Percentiles rank a stretch among this genome's conserved stretches.
These are phyloP conservation scores for Gaeumannomyces sp. DNA, from an alignment of 2,329 filamentous ascomycete species.

Conservation along the genomic window DNA sequence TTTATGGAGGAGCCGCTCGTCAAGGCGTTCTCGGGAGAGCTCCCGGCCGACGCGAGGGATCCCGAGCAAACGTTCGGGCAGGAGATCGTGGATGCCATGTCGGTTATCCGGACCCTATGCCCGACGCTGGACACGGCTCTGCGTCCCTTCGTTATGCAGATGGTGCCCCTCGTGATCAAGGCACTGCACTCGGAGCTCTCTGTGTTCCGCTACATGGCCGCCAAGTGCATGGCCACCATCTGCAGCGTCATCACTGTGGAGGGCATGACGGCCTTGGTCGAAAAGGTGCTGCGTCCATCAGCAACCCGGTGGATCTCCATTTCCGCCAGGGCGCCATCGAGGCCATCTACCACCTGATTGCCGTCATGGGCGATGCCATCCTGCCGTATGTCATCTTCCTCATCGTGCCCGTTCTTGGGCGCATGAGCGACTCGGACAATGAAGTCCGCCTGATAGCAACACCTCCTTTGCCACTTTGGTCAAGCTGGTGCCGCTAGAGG, in stretches of 20 bases:
- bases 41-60: constrained; percentile 68
- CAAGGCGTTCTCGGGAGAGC: constrained; percentile 63
- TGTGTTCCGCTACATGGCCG: constrained; percentile 91
- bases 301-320: constrained; percentile 80
- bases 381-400: constrained; percentile 98
- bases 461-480: constrained; percentile 96
- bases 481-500: constrained; percentile 93
- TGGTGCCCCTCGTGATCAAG: constrained; percentile 81
- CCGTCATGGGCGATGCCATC: constrained; percentile 95
- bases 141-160: constrained; percentile 71
- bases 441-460: constrained; percentile 92
- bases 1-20: constrained; percentile 79
- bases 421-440: constrained; percentile 98
- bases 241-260: constrained; percentile 95
- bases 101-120: constrained; percentile 84
- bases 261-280: constrained; percentile 92
- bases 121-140: constrained; percentile 77
- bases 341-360: constrained; percentile 92
- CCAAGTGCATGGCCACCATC: constrained; percentile 93
- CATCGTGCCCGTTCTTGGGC: constrained; percentile 90
- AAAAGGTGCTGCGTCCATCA: constrained; percentile 86
- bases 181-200: constrained; percentile 83
- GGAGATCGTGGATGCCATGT: constrained; percentile 89
- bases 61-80: constrained; percentile 74
- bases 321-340: constrained; percentile 92